Conservation (phyloP, 1,284 basidiomycete genomes). For the Puccinia triticina region DNA sequence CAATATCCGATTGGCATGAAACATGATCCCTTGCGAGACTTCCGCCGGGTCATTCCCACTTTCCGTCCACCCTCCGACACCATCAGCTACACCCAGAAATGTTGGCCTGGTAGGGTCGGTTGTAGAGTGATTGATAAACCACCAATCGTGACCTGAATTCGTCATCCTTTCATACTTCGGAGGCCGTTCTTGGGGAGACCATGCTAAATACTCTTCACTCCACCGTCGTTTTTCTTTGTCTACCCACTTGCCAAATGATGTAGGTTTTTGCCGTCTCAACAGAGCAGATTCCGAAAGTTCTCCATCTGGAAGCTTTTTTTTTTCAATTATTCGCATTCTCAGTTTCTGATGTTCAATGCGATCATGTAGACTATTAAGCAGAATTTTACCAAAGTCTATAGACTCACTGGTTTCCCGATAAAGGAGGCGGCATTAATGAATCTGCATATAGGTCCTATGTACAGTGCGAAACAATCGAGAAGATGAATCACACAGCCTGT, state of each 20-base stretch:
- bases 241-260: slow-evolving; percentile 33
- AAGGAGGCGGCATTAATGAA: slow-evolving; percentile 33
- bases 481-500: neutral
- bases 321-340: neutral
- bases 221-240: slow-evolving; percentile 13
- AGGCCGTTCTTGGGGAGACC: neutral
- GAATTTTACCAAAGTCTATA: neutral
- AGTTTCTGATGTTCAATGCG: neutral
- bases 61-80: slow-evolving; percentile 46
- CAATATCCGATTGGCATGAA: slow-evolving; percentile 25
- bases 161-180: slow-evolving; percentile 16
- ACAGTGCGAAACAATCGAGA: neutral
- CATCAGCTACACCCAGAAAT: slow-evolving; percentile 43
- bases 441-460: slow-evolving; percentile 10
- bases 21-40: slow-evolving; percentile 46
- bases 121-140: slow-evolving; percentile 33
- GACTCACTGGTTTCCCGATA: slow-evolving; percentile 36
- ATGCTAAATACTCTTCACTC: neutral
- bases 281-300: neutral
- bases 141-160: slow-evolving; percentile 49
- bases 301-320: slow-evolving; percentile 14
- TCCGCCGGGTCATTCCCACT: slow-evolving; percentile 41
- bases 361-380: neutral
- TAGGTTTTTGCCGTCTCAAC: neutral
- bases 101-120: neutral